Percentiles rank a stretch among this genome's conserved stretches.
These are phyloP conservation scores for Meripilus lineatus DNA, from an alignment of 1,284 basidiomycete species.

Conservation along the genomic window DNA sequence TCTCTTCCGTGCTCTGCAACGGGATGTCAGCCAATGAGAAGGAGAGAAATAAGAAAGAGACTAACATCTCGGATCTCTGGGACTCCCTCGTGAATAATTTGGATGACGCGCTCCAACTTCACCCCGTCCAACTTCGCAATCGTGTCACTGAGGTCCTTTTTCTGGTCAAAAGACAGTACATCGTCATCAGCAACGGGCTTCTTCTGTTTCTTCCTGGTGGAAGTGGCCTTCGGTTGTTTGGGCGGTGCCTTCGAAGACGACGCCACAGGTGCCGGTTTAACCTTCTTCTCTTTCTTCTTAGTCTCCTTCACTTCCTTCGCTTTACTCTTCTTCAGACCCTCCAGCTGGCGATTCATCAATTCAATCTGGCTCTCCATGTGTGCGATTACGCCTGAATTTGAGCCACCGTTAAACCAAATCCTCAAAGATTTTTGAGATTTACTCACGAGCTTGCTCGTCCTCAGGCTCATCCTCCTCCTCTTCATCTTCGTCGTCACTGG, in stretches of 20 bases:
- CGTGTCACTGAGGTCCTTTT: slow-evolving; percentile 93
- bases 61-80: slow-evolving; percentile 86
- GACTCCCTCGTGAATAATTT: slow-evolving; percentile 88
- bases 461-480: slow-evolving; percentile 42
- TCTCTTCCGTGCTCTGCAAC: slow-evolving; percentile 85
- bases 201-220: slow-evolving; percentile 42
- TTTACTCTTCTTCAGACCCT: slow-evolving; percentile 46
- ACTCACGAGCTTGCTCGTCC: slow-evolving; percentile 50
- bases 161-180: slow-evolving; percentile 83
- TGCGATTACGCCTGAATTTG: slow-evolving; percentile 55
- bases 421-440: slow-evolving; percentile 7
- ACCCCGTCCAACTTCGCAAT: slow-evolving; percentile 77
- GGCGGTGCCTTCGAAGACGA: slow-evolving; percentile 52
- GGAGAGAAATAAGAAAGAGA: slow-evolving; percentile 18
- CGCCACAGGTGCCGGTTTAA: slow-evolving; percentile 38
- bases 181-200: slow-evolving; percentile 56
- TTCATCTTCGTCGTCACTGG: slow-evolving; percentile 45
- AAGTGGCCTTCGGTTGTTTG: slow-evolving; percentile 1
- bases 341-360: slow-evolving; percentile 60
- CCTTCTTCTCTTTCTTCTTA: slow-evolving; percentile 51
- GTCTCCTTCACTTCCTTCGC: slow-evolving; percentile 52
- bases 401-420: slow-evolving; percentile 10
- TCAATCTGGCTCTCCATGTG: slow-evolving; percentile 73
- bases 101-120: slow-evolving; percentile 80
- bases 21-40: slow-evolving; percentile 9